Base-by-base conservation (phyloP, 2,329 filamentous ascomycete species). In the Diatrype stigma region DNA sequence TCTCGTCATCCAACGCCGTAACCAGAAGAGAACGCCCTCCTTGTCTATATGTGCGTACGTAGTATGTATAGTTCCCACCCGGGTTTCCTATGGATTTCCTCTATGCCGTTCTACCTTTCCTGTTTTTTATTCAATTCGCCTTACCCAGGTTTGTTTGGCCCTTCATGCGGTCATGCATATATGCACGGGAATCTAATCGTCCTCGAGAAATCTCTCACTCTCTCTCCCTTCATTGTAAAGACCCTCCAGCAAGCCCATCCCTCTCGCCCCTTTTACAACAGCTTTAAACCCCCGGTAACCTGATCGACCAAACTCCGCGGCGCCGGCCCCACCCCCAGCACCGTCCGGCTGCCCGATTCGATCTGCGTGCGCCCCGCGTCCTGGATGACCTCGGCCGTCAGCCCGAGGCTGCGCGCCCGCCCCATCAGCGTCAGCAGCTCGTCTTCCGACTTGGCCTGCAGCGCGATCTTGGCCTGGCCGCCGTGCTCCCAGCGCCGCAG, bases 361-460 rank as follows among this genome's bases (percentile, higher is more conserved):
- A 99, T 97, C 80, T 99, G 94, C 44, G 94, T 99, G 55, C 94
- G 82, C 14, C 94, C 94, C n/a, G 94, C 94, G 72, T 99, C 94
- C 63, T 89, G 86, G 59, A 99, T 93, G 48, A 96, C 85, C 68
- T 93, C 87, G 48, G 93, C 90, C 54, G 90, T 92, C 52, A 99
- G 71, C 1, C 94, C 93, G 52, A 96, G 68, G 66, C 86, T 90
- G 56, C 90, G 79, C 3, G 94, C 94, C 68, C 87, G 85, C 49
- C 85, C 88, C 72, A 92, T 86, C 60, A 88, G 71, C 56, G 75
- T 73, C 55, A 94, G 72, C 60, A 95, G 72, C 66, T 95, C 90
- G 34, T 95, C 90, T 71, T 96, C 88, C 54, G 84, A 86, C 73
- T 93, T 94, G 59, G 86, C 79, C 73, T 96, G 92, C 50, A 99